Evolutionary conservation across 257 asterid species (phyloP).

Genomic region (Solanum pinnatisectum): DNA sequence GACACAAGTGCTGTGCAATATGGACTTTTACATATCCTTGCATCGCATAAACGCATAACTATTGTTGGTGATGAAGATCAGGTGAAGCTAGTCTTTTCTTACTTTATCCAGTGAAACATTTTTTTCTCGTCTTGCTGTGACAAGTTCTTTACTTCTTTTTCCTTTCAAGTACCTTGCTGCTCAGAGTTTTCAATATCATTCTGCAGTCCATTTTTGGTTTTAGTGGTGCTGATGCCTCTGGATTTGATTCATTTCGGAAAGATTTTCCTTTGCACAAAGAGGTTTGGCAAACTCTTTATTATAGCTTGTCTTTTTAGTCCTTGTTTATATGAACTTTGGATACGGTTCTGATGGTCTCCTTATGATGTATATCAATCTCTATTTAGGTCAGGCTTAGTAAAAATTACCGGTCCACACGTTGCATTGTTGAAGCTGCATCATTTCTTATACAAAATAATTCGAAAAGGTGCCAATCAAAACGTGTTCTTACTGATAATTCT

Average conservation of each 20-base stretch:
- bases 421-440: slow-evolving; percentile 91
- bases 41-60: slow-evolving; percentile 73
- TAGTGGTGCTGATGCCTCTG: slow-evolving; percentile 88
- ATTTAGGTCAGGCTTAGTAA: slow-evolving; percentile 71
- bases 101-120: neutral
- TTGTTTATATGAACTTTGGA: neutral
- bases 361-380: neutral
- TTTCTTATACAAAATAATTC: slow-evolving; percentile 66
- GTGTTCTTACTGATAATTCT: slow-evolving; percentile 67
- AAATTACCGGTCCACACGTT: slow-evolving; percentile 90
- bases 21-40: slow-evolving; percentile 56
- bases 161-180: neutral
- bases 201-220: slow-evolving; percentile 90
- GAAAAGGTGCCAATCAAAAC: slow-evolving; percentile 59
- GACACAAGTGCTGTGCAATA: slow-evolving; percentile 96
- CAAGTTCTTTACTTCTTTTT: neutral
- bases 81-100: slow-evolving; percentile 34
- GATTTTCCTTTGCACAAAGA: slow-evolving; percentile 87
- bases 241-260: slow-evolving; percentile 85
- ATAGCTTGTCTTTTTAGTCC: neutral
- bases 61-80: slow-evolving; percentile 98
- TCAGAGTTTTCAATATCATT: neutral
- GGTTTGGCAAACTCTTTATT: slow-evolving; percentile 37
- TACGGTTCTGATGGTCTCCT: neutral
- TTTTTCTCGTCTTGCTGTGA: neutral